These are phyloP conservation scores for Oryza coarctata DNA, from an alignment of 176 grass and related monocot species.

Conservation along the genomic window DNA sequence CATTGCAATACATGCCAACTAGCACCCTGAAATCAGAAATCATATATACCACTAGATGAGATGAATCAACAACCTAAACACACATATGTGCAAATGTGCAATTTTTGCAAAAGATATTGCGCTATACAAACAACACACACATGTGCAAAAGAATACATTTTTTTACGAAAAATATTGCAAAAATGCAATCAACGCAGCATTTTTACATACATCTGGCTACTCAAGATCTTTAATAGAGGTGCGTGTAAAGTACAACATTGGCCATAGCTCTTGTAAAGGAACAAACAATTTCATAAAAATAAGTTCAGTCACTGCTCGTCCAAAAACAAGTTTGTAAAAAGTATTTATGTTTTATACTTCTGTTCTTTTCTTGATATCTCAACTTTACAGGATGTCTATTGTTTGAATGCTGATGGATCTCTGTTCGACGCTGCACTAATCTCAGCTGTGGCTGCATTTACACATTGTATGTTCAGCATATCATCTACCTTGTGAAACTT, in stretches of 20 bases:
- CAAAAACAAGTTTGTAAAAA: not conserved
- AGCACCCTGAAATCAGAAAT: not conserved
- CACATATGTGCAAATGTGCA: not conserved
- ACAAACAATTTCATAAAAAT: not conserved
- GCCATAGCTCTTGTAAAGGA: not conserved
- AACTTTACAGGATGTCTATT: constrained; percentile 82
- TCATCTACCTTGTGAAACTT: no score
- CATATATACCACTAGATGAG: not conserved
- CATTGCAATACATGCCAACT: not conserved
- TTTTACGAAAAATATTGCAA: not conserved
- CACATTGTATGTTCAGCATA: constrained; percentile 64
- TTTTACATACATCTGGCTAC: not conserved
- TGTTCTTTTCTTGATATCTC: constrained; percentile 5
- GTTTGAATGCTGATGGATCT: constrained; percentile 89
- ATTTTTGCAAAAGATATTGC: not conserved
- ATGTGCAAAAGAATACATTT: not conserved
- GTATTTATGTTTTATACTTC: constrained; percentile 17
- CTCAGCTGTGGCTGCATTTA: constrained; percentile 80
- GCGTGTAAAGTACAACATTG: not conserved
- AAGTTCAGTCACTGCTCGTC: not conserved
- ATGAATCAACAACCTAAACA: not conserved
- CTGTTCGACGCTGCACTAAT: constrained; percentile 86
- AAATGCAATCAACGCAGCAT: not conserved
- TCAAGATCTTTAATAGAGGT: not conserved
- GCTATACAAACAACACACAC: not conserved